Conservation (phyloP, 495 filamentous ascomycete genomes). For the Penicillium flavigenum region DNA sequence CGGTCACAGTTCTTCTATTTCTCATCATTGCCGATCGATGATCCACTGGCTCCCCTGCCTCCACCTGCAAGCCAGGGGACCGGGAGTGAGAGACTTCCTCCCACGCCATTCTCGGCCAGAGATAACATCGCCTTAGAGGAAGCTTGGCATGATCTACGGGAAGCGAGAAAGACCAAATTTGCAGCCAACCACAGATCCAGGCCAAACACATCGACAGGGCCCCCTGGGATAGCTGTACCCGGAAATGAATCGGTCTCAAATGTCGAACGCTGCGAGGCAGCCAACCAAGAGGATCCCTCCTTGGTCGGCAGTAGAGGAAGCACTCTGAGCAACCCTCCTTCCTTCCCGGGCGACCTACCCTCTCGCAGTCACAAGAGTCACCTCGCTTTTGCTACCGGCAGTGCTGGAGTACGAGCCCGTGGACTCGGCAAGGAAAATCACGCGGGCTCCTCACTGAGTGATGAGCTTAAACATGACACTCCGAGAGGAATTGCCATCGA, state of each 20-base stretch:
- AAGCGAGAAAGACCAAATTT: constrained; percentile 35
- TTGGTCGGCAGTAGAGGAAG: constrained; percentile 30
- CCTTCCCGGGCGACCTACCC: constrained; percentile 18
- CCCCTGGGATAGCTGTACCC: constrained; percentile 46
- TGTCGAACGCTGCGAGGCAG: constrained; percentile 29
- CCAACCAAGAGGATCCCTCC: constrained; percentile 26
- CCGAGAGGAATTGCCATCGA: constrained; percentile 6
- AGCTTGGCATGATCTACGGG: constrained; percentile 63
- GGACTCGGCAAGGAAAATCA: constrained; percentile 14
- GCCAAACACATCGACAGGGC: constrained; percentile 38
- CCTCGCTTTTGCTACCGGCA: constrained; percentile 9
- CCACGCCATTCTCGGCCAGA: constrained; percentile 72
- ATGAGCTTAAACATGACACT: constrained; percentile 14
- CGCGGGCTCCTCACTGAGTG: constrained; percentile 13
- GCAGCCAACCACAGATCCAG: constrained; percentile 30
- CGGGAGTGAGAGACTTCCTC: constrained; percentile 51
- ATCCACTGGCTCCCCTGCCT: constrained; percentile 70
- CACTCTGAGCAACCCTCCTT: constrained; percentile 17
- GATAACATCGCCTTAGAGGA: constrained; percentile 74
- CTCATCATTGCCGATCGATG: constrained; percentile 75
- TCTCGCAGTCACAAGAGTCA: constrained; percentile 17
- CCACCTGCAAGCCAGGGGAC: constrained; percentile 51
- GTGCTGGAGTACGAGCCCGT: constrained; percentile 15
- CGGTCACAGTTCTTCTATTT: constrained; percentile 79
- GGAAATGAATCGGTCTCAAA: constrained; percentile 37